Conservation (phyloP, 2,329 filamentous ascomycete genomes). For the Claviceps sp. region DNA sequence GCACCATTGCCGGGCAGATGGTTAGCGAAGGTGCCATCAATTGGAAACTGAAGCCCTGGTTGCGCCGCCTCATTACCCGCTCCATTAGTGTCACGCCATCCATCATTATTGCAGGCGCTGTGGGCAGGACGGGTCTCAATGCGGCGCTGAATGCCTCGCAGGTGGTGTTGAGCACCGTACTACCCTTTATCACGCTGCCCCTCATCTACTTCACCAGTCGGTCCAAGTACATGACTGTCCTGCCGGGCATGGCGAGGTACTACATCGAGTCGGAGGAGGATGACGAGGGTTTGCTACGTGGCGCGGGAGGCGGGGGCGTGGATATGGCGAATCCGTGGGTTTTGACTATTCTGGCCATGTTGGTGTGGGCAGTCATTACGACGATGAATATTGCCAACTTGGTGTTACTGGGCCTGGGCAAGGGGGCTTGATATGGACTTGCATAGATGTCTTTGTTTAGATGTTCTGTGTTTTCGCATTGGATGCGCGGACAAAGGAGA, state of each 20-base stretch:
- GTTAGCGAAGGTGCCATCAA: constrained; percentile 70
- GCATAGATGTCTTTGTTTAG: too few species aligned
- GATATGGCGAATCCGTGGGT: constrained; percentile 65
- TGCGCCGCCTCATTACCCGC: constrained; percentile 64
- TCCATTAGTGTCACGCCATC: constrained; percentile 69
- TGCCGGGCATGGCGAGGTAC: constrained; percentile 27
- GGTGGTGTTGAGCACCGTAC: constrained; percentile 62
- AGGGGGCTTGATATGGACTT: not conserved
- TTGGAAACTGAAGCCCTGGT: constrained; percentile 64
- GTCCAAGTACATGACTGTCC: constrained; percentile 66
- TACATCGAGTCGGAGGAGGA: constrained; percentile 14
- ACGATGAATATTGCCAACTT: constrained; percentile 69
- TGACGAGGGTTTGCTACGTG: constrained; percentile 6
- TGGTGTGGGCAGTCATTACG: constrained; percentile 62
- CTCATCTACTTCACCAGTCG: constrained; percentile 76
- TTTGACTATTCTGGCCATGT: constrained; percentile 36
- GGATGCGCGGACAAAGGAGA: too few species aligned
- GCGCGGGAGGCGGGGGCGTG: constrained; percentile 16
- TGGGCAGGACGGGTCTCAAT: constrained; percentile 58
- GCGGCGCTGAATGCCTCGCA: constrained; percentile 63
- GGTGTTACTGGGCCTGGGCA: constrained; percentile 41
- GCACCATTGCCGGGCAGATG: constrained; percentile 84
- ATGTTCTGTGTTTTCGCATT: too few species aligned
- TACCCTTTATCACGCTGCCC: constrained; percentile 74
- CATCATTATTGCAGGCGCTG: constrained; percentile 70